Conservation (phyloP, 345 rosid species). For the Arabidopsis arenosa region DNA sequence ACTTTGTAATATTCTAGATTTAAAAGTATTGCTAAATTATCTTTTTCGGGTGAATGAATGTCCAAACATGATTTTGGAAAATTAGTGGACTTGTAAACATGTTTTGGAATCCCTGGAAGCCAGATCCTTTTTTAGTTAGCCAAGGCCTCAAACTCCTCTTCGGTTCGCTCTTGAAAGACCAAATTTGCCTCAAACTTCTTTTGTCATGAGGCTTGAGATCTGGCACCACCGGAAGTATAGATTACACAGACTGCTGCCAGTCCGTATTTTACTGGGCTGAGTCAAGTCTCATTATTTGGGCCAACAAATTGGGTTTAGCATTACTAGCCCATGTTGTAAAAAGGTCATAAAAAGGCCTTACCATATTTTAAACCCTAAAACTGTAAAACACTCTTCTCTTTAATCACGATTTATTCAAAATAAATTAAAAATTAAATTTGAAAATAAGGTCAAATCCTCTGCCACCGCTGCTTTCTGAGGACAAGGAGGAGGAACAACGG, state of each 20-base stretch:
- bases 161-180: too few relatives aligned
- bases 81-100: too few relatives aligned
- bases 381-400: background rate
- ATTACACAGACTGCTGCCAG: background rate
- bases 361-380: background rate
- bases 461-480: background rate
- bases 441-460: background rate
- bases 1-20: too few relatives aligned
- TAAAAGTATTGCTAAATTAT: too few relatives aligned
- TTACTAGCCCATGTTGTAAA: background rate
- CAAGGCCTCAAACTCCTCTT: too few relatives aligned
- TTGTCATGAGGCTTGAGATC: conserved; percentile 63
- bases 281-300: background rate
- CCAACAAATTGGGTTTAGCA: background rate
- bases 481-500: conserved; percentile 17
- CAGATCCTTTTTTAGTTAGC: too few relatives aligned
- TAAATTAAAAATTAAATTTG: background rate
- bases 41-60: too few relatives aligned
- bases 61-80: too few relatives aligned
- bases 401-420: background rate
- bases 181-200: background rate
- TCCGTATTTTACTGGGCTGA: background rate
- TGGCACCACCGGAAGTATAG: conserved; percentile 70
- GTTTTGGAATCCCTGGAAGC: too few relatives aligned
- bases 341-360: background rate